phyloP scores from a whole-genome alignment of 768 basidiomycete genomes.

The Boletellus sp. region DNA sequence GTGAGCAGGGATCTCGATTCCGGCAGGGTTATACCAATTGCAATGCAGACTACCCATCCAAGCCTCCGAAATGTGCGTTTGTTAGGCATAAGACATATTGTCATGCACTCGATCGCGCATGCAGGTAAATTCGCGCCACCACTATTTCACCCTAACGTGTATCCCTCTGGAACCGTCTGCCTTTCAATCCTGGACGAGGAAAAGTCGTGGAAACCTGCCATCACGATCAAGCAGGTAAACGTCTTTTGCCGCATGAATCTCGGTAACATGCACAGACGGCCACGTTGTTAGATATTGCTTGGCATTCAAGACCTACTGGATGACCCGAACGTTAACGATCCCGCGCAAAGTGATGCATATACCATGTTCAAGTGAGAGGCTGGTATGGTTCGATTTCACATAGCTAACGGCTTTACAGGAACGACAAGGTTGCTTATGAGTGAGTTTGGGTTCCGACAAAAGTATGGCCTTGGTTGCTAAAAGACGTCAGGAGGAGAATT shows the following conservation, averaged over 20 bases:
- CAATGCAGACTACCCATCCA: slow-evolving; percentile 82
- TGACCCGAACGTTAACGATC: slow-evolving; percentile 95
- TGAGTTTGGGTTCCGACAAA: slow-evolving; percentile 36
- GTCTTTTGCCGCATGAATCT: slow-evolving; percentile 8
- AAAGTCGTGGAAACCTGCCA: slow-evolving; percentile 98
- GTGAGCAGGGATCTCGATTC: slow-evolving; percentile 37
- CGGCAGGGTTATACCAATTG: slow-evolving; percentile 6
- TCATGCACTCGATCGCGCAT: slow-evolving; percentile 9
- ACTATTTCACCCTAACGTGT: slow-evolving; percentile 97
- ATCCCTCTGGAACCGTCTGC: slow-evolving; percentile 97
- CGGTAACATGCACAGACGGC: not conserved
- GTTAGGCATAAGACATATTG: not conserved
- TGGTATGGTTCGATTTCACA: not conserved
- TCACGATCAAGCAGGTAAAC: slow-evolving; percentile 93
- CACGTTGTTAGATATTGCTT: slow-evolving; percentile 68
- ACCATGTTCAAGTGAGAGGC: slow-evolving; percentile 92
- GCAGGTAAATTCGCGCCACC: slow-evolving; percentile 95
- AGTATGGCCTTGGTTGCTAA: not conserved
- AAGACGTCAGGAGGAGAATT: slow-evolving; percentile 61
- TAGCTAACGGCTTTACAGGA: slow-evolving; percentile 46
- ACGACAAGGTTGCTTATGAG: slow-evolving; percentile 93
- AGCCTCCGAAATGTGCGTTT: slow-evolving; percentile 84
- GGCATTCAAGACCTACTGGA: slow-evolving; percentile 95
- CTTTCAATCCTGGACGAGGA: slow-evolving; percentile 98
- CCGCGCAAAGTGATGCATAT: slow-evolving; percentile 97